phyloP scores from a whole-genome alignment of 768 basidiomycete species.

The Termitomyces sp. region DNA sequence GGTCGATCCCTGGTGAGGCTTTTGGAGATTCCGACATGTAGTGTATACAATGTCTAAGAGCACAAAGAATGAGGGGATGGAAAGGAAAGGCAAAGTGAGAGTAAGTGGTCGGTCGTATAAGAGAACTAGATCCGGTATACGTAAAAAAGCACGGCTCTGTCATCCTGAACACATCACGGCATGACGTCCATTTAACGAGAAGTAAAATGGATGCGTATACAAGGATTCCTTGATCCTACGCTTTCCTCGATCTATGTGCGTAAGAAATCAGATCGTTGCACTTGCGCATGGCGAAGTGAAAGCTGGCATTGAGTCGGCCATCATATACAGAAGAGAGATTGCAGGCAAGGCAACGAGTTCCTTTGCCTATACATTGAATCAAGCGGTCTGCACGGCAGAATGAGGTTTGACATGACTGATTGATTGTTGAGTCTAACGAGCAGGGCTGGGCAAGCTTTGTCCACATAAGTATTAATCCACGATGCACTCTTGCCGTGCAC shows the following conservation, averaged over 20 bases:
- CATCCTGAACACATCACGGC: not conserved
- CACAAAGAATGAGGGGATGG: not conserved
- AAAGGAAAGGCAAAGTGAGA: not conserved
- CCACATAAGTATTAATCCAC: not conserved
- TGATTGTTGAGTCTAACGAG: not conserved
- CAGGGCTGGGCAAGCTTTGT: not conserved
- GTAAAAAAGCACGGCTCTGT: not conserved
- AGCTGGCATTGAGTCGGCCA: not conserved
- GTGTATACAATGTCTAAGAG: not conserved
- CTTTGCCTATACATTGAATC: not conserved
- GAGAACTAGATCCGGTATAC: not conserved
- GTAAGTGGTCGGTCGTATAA: not conserved
- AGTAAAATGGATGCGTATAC: not conserved
- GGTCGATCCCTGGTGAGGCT: constrained; percentile 13
- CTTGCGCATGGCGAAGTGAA: not conserved
- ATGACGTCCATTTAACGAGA: not conserved
- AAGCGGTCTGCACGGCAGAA: not conserved
- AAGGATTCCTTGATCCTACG: not conserved
- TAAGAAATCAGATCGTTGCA: not conserved
- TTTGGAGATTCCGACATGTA: constrained; percentile 2
- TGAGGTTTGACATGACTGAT: not conserved
- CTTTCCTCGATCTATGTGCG: not conserved
- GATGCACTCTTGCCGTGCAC: not conserved
- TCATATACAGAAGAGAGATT: no score
- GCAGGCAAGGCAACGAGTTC: not conserved